These are phyloP conservation scores for Ophiostoma ulmi DNA, from an alignment of 2,329 filamentous ascomycete genomes.

Conservation along the genomic window DNA sequence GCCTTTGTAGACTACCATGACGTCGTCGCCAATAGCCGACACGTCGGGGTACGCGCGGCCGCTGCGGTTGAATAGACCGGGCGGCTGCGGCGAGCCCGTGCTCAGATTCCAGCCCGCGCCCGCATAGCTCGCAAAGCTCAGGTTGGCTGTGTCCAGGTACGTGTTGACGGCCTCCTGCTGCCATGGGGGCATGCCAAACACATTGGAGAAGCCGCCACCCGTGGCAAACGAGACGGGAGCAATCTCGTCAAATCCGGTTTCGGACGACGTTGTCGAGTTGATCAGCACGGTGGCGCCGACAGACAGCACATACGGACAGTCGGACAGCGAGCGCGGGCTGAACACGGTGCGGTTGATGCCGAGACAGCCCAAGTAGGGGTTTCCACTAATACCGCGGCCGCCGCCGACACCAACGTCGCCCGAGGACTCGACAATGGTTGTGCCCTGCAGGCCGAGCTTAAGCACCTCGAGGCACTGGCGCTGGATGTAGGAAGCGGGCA, in stretches of 20 bases:
- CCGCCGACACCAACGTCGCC: constrained; percentile 45
- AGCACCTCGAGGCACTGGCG: constrained; percentile 48
- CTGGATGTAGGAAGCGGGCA: constrained; percentile 51
- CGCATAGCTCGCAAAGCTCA: constrained; percentile 28
- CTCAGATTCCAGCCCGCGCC: constrained; percentile 25
- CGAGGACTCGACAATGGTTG: constrained; percentile 45
- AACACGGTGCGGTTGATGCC: constrained; percentile 33
- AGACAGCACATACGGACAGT: constrained; percentile 47
- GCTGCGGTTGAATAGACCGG: constrained; percentile 28
- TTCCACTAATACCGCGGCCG: constrained; percentile 30
- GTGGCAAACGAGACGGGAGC: constrained; percentile 33
- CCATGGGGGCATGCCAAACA: constrained; percentile 42
- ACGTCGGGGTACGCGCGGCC: constrained; percentile 33
- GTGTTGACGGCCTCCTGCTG: constrained; percentile 38
- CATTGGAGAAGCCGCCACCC: constrained; percentile 45
- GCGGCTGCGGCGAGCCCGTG: constrained; percentile 17
- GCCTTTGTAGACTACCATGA: constrained; percentile 31
- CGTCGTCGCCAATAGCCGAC: constrained; percentile 31
- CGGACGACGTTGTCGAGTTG: constrained; percentile 18
- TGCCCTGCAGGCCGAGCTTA: constrained; percentile 48
- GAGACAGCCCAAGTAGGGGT: constrained; percentile 33
- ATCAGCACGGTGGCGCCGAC: constrained; percentile 47
- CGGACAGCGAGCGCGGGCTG: constrained; percentile 27
- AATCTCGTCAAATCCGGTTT: background rate
- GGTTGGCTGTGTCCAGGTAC: constrained; percentile 36